These are phyloP conservation scores for Mucor racemosus DNA, from an alignment of 371 early-diverging fungal genomes.

Conservation along the genomic window DNA sequence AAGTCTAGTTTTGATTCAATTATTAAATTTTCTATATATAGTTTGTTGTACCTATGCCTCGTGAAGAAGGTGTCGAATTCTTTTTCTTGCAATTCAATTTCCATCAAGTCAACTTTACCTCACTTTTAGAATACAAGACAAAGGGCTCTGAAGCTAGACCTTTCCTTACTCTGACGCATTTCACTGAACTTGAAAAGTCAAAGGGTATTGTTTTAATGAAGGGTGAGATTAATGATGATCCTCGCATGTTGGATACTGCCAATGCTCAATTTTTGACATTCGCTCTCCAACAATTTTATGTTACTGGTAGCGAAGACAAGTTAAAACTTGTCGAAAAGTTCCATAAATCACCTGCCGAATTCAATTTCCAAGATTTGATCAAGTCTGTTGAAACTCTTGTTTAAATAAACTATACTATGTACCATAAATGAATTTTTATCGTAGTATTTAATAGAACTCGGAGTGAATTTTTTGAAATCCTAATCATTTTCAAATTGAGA, in stretches of 20 bases:
- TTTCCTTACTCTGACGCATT: slow-evolving; percentile 85
- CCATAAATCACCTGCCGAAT: slow-evolving; percentile 73
- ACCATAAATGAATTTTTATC: not conserved
- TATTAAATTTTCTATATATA: slow-evolving; percentile 26
- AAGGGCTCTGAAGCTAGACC: slow-evolving; percentile 81
- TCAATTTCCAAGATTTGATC: slow-evolving; percentile 80
- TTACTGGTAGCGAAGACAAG: slow-evolving; percentile 75
- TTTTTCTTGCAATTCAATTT: slow-evolving; percentile 84
- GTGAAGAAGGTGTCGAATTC: slow-evolving; percentile 86
- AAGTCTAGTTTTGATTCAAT: not conserved
- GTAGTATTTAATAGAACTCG: too few species aligned
- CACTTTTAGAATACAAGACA: slow-evolving; percentile 90
- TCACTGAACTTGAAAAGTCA: slow-evolving; percentile 79
- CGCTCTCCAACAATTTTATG: slow-evolving; percentile 88
- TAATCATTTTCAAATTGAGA: too few species aligned
- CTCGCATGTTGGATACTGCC: slow-evolving; percentile 62
- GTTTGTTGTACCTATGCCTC: slow-evolving; percentile 90
- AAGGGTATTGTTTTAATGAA: slow-evolving; percentile 92
- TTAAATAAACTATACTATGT: slow-evolving; percentile 12
- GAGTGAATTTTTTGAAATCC: too few species aligned
- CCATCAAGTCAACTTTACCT: slow-evolving; percentile 86
- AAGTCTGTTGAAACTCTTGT: slow-evolving; percentile 65
- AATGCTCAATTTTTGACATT: slow-evolving; percentile 87
- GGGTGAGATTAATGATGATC: slow-evolving; percentile 73
- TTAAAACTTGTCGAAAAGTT: slow-evolving; percentile 76